These are phyloP conservation scores for Silene vulgaris DNA, from an alignment of 179 eudicot species.

Conservation along the genomic window DNA sequence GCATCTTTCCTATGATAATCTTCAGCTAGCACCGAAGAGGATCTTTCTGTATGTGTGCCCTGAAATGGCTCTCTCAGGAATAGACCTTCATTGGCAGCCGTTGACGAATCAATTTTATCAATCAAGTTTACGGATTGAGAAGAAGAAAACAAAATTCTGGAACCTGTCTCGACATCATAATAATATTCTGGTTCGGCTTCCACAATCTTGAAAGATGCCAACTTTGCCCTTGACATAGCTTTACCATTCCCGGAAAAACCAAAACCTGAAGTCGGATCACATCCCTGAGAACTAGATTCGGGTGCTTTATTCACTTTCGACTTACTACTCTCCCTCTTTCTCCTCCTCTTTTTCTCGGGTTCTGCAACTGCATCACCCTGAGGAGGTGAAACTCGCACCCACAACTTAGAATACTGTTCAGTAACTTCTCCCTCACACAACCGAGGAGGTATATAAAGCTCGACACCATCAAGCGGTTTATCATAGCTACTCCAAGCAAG, in stretches of 20 bases:
- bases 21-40: neutral
- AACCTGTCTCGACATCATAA: neutral
- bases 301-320: neutral
- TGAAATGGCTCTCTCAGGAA: conserved; percentile 1
- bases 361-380: neutral
- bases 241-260: neutral
- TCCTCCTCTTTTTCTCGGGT: conserved; percentile 11
- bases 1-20: neutral
- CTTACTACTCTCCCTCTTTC: neutral
- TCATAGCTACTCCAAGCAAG: conserved; percentile 18
- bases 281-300: neutral
- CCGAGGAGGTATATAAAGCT: conserved; percentile 5
- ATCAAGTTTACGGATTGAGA: conserved; percentile 9
- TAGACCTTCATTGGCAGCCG: neutral
- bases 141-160: neutral
- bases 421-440: conserved; percentile 15
- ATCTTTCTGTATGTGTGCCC: neutral
- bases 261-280: neutral
- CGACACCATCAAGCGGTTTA: conserved; percentile 6
- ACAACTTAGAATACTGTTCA: conserved; percentile 12
- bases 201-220: neutral
- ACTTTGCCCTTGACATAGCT: neutral
- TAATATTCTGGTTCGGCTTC: neutral
- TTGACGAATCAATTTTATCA: conserved; percentile 11
- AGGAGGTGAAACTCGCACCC: conserved; percentile 11